Base-by-base conservation (phyloP, 441 rosid genomes). In the Macaranga tanarius region DNA sequence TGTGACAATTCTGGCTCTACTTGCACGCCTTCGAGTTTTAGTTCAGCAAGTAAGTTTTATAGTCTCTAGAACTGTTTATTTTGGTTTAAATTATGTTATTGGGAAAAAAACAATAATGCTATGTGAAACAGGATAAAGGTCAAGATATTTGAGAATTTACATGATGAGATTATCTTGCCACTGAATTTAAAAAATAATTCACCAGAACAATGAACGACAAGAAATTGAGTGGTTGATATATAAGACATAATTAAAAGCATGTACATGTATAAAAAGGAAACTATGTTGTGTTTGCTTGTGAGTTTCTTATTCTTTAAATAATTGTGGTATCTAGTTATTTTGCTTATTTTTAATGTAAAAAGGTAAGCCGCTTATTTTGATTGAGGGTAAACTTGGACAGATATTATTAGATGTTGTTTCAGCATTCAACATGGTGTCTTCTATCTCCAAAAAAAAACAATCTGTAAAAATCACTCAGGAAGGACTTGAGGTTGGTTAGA, bases 1-100 rank as follows among this genome's bases (percentile, higher is more conserved):
- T 28, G 40, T 92, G 70, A 85, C 90, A 38, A 75, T 87, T 75
- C 95, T 28, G 34, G 34, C 34, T 28, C 34, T 28, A 4, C 93
- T 95, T 67, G 93, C 90, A 16, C 97, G 98, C 62, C 86, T 95
- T 31, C 83, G 93, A 76, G 92, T 90, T 62, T 84, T 95, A 78
- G 82, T 88, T 81, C 97, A 91, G 83, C 99, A 95, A 83, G 97
- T 92, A 83, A 76, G 93, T 80, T 65, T 42, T 71, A n/a, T 67
- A 57, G 63, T 59, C 62, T 70, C 25, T 2, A 28, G n/a, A 51
- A 55, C 5, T 70, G 0, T 23, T 38, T 73, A 34, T 70, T 67
- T 15, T 52, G 15, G 38, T 55, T 59, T 8, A 45, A 42, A 25
- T 71, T 45, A 54, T 23, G 69, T 67, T 59, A 17, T 45, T 4